These are phyloP conservation scores for Russula ochroleuca DNA, from an alignment of 768 basidiomycete genomes.

Conservation along the genomic window DNA sequence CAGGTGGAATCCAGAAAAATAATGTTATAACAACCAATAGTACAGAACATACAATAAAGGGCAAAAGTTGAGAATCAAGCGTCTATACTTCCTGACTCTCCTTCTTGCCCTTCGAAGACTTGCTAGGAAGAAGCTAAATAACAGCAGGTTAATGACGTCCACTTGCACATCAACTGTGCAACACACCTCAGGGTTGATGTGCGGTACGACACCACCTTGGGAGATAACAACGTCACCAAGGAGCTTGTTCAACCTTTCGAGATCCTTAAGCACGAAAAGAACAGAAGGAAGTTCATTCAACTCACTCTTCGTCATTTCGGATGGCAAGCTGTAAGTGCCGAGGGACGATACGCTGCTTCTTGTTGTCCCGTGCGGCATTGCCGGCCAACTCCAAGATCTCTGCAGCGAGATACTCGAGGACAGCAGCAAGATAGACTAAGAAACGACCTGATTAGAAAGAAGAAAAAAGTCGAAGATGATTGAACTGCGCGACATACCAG, in stretches of 20 bases:
- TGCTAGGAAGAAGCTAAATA: conserved; percentile 41
- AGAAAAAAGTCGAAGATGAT: not conserved
- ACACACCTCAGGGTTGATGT: conserved; percentile 60
- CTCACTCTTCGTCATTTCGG: conserved; percentile 87
- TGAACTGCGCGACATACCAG: conserved; percentile 44
- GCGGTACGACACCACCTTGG: conserved; percentile 89
- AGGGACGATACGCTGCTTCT: conserved; percentile 94
- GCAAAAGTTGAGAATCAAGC: conserved; percentile 1
- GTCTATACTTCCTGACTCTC: conserved; percentile 39
- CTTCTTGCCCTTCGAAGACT: conserved; percentile 52
- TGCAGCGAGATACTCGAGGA: conserved; percentile 88
- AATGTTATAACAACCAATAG: conserved; percentile 27
- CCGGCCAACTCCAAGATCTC: conserved; percentile 94
- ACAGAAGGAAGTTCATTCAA: conserved; percentile 4
- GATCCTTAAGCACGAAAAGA: not conserved
- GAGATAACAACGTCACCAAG: conserved; percentile 86
- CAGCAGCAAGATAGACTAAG: conserved; percentile 85
- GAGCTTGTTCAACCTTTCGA: conserved; percentile 57
- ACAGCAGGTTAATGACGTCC: not conserved
- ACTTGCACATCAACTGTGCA: not conserved
- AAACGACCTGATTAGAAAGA: conserved; percentile 4
- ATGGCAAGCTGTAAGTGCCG: conserved; percentile 94
- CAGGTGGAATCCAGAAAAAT: conserved; percentile 16
- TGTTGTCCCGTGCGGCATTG: conserved; percentile 85
- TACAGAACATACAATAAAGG: conserved; percentile 28